These are phyloP conservation scores for Phytopythium mirpurense DNA, from an alignment of 352 stramenopile species.

Conservation along the genomic window DNA sequence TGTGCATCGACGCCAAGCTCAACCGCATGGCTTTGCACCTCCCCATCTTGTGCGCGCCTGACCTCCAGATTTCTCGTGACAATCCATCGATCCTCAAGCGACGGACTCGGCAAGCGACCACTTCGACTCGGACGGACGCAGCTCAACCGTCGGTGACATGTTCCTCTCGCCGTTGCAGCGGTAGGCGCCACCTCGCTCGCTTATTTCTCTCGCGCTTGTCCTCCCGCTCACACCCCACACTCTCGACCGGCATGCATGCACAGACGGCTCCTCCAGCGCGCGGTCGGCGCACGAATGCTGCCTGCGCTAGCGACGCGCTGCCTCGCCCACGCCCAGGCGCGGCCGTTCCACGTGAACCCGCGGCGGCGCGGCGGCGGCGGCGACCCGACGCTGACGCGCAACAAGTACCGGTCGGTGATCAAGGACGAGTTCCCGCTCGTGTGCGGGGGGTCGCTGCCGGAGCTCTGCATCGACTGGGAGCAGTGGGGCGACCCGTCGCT, in stretches of 20 bases:
- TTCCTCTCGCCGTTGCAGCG: slow-evolving; percentile 1
- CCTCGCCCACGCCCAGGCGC: slow-evolving; percentile 11
- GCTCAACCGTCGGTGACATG: background rate
- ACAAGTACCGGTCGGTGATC: slow-evolving; percentile 70
- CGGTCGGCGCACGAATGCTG: slow-evolving; percentile 29
- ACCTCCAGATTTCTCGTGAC: too few relatives aligned
- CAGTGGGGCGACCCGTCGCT: slow-evolving; percentile 77
- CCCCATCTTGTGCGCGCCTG: too few relatives aligned
- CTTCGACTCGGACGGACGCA: background rate
- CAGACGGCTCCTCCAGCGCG: slow-evolving; percentile 44
- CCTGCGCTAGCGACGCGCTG: slow-evolving; percentile 50
- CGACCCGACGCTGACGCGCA: slow-evolving; percentile 37
- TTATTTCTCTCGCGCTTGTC: slow-evolving; percentile 27
- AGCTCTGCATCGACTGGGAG: slow-evolving; percentile 71
- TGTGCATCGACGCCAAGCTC: background rate
- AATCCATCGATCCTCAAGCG: too few relatives aligned
- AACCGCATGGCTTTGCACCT: too few relatives aligned
- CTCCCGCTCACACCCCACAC: slow-evolving; percentile 62
- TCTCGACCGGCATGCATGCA: slow-evolving; percentile 27
- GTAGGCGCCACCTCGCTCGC: slow-evolving; percentile 25
- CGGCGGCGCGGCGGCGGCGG: slow-evolving; percentile 4
- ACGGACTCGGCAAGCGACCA: background rate
- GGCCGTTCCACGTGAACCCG: background rate
- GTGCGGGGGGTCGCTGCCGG: slow-evolving; percentile 45
- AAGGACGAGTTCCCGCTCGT: slow-evolving; percentile 57